phyloP scores from a whole-genome alignment of 208 protist genomes.

The Giardia duodenalis region DNA sequence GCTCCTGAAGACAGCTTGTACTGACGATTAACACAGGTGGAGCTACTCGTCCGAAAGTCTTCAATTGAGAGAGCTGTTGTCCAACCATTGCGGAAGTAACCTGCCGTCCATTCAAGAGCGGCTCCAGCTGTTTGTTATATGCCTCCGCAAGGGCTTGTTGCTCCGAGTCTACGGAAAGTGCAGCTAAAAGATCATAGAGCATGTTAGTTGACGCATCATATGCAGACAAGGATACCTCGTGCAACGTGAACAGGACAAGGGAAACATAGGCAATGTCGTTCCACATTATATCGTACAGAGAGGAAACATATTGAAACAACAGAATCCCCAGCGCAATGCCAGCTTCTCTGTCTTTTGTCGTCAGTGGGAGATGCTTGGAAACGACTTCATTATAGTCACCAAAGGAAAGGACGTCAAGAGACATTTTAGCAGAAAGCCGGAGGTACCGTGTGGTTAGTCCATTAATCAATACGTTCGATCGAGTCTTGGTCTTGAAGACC shows the following conservation, averaged over 20 bases:
- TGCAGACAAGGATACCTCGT: background rate
- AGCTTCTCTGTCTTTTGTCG: background rate
- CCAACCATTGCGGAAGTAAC: background rate
- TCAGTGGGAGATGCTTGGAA: background rate
- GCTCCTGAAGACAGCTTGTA: background rate
- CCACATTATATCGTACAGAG: background rate
- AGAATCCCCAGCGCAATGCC: background rate
- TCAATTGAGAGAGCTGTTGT: background rate
- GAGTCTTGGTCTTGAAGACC: background rate
- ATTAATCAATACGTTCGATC: background rate
- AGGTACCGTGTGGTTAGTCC: background rate
- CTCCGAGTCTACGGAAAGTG: no score
- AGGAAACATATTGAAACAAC: background rate
- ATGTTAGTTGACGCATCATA: background rate
- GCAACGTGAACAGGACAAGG: background rate
- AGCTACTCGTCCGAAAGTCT: background rate
- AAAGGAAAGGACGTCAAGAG: background rate
- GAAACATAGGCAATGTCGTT: background rate
- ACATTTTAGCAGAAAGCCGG: background rate
- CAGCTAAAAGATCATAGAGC: background rate
- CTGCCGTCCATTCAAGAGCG: background rate
- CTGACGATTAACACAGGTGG: background rate
- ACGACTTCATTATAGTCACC: background rate
- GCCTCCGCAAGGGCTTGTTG: background rate
- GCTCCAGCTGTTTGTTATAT: background rate